These are phyloP conservation scores for Alternaria burnsii DNA, from an alignment of 2,329 filamentous ascomycete species.

Conservation along the genomic window DNA sequence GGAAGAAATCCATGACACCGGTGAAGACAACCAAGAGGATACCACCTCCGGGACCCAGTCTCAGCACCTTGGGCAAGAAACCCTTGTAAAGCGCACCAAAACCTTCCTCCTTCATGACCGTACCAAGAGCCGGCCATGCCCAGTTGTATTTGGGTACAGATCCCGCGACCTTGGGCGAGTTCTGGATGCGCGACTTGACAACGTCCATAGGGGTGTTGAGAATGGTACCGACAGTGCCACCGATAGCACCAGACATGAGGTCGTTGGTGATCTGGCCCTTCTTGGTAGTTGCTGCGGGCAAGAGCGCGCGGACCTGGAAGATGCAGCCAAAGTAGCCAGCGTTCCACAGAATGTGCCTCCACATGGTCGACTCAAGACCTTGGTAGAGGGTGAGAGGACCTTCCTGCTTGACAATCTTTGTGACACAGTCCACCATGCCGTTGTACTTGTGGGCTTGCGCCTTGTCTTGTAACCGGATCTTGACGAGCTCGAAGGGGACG, in stretches of 20 bases:
- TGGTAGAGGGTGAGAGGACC: slow-evolving; percentile 92
- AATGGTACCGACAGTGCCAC: slow-evolving; percentile 89
- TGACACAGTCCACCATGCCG: slow-evolving; percentile 80
- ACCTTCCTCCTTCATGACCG: slow-evolving; percentile 92
- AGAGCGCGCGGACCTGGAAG: slow-evolving; percentile 88
- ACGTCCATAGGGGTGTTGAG: slow-evolving; percentile 97
- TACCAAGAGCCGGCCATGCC: slow-evolving; percentile 87
- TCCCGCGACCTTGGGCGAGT: slow-evolving; percentile 84
- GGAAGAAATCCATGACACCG: slow-evolving; percentile 93
- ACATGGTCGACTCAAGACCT: slow-evolving; percentile 94
- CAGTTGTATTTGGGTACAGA: slow-evolving; percentile 95
- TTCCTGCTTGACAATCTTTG: slow-evolving; percentile 84
- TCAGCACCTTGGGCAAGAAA: slow-evolving; percentile 92
- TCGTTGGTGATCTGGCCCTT: slow-evolving; percentile 84
- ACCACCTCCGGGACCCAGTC: slow-evolving; percentile 74
- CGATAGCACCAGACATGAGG: slow-evolving; percentile 82
- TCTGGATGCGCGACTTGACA: slow-evolving; percentile 98
- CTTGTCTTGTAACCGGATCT: slow-evolving; percentile 97
- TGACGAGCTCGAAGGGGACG: slow-evolving; percentile 97
- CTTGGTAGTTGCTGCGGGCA: slow-evolving; percentile 85
- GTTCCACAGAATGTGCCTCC: slow-evolving; percentile 95
- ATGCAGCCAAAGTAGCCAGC: slow-evolving; percentile 98
- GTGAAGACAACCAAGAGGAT: slow-evolving; percentile 86
- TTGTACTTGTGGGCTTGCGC: slow-evolving; percentile 88
- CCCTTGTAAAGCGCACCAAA: slow-evolving; percentile 95